phyloP scores from a whole-genome alignment of 371 early-diverging fungal species.

The Lichtheimia ornata region DNA sequence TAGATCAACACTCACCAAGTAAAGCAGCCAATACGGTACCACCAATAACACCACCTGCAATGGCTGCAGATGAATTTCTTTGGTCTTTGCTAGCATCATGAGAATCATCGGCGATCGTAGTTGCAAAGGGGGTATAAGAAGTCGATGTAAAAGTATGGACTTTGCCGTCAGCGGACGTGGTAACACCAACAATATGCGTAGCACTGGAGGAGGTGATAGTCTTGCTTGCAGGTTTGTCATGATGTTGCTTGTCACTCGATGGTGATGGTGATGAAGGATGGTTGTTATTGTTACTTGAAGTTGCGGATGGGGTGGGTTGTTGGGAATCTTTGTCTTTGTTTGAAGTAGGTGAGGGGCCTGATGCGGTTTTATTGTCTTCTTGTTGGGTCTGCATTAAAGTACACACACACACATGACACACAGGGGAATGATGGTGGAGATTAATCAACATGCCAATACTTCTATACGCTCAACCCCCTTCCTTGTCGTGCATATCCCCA shows the following conservation, averaged over 20 bases:
- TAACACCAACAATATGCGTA: conserved; percentile 10
- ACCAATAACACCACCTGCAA: conserved; percentile 12
- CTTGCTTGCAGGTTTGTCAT: conserved; percentile 4
- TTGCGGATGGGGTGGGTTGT: no score
- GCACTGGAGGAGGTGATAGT: conserved; percentile 13
- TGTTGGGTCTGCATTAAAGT: no score
- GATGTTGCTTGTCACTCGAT: neutral
- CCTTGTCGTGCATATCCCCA: neutral
- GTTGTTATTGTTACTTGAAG: no score
- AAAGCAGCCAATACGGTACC: conserved; percentile 5
- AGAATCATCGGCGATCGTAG: conserved; percentile 1
- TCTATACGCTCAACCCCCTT: no score
- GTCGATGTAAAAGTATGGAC: conserved; percentile 13
- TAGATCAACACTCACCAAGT: conserved; percentile 6
- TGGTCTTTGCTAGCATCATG: neutral
- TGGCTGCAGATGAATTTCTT: conserved; percentile 4
- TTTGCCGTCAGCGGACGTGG: conserved; percentile 10
- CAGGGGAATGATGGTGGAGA: no score
- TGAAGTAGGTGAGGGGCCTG: no score
- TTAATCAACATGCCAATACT: no score
- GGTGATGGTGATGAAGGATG: neutral
- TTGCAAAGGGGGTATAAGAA: conserved; percentile 8
- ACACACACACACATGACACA: no score
- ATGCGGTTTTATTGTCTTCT: no score
- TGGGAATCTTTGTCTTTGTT: no score